phyloP scores from a whole-genome alignment of 2,329 filamentous ascomycete species.

The Fonsecaea monophora region DNA sequence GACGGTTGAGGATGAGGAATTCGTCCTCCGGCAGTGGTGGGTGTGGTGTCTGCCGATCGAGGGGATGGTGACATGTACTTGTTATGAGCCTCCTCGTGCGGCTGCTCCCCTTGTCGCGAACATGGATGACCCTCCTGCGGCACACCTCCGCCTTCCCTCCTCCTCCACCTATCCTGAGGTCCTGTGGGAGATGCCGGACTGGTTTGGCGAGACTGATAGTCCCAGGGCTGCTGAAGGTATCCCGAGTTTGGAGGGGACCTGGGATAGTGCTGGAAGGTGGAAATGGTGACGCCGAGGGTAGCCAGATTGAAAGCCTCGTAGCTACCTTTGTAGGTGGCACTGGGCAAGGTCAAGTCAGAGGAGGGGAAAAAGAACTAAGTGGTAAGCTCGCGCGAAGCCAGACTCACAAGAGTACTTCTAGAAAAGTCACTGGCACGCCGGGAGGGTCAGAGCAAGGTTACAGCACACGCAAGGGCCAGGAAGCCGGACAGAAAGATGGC shows the following conservation, averaged over 20 bases:
- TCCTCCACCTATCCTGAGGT: slow-evolving; percentile 32
- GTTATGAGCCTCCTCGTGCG: slow-evolving; percentile 35
- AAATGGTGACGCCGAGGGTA: slow-evolving; percentile 31
- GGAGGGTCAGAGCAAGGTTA: slow-evolving; percentile 33
- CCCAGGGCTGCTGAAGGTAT: slow-evolving; percentile 29
- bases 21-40: slow-evolving; percentile 24
- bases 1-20: slow-evolving; percentile 14
- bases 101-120: slow-evolving; percentile 33
- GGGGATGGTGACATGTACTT: slow-evolving; percentile 40
- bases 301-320: slow-evolving; percentile 32
- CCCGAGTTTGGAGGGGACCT: slow-evolving; percentile 27
- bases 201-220: slow-evolving; percentile 22
- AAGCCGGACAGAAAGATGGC: slow-evolving; percentile 34
- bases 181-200: slow-evolving; percentile 21
- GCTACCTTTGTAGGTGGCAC: slow-evolving; percentile 4
- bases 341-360: slow-evolving; percentile 25
- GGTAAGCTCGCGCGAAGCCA: slow-evolving; percentile 18
- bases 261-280: slow-evolving; percentile 34
- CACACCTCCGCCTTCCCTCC: slow-evolving; percentile 33
- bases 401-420: slow-evolving; percentile 33
- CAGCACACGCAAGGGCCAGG: slow-evolving; percentile 22
- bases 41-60: slow-evolving; percentile 26
- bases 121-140: slow-evolving; percentile 37
- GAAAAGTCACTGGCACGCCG: slow-evolving; percentile 21
- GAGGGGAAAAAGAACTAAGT: neutral